These are phyloP conservation scores for Plasmopara viticola DNA, from an alignment of 352 stramenopile genomes.

Conservation along the genomic window DNA sequence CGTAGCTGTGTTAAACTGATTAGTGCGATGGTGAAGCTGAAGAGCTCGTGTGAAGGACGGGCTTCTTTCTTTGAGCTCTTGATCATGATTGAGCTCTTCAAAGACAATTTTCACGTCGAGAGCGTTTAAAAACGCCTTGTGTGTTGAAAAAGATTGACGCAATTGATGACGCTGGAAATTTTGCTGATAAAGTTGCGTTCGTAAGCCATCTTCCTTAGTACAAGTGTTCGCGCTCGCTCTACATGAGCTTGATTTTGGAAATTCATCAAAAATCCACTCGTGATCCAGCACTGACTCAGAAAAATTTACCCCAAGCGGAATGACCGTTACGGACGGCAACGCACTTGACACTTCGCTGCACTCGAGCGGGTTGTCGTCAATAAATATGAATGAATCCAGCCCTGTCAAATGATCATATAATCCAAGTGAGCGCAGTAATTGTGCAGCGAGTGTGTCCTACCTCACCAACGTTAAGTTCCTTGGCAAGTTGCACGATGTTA, in stretches of 20 bases:
- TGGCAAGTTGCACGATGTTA: conserved; percentile 46
- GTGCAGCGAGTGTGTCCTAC: neutral
- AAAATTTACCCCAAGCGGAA: conserved; percentile 41
- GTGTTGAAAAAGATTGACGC: conserved; percentile 23
- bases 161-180: conserved; percentile 38
- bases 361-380: conserved; percentile 69
- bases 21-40: conserved; percentile 67
- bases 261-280: conserved; percentile 51
- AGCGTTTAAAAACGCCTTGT: conserved; percentile 59
- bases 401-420: conserved; percentile 12
- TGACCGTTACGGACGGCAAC: conserved; percentile 43
- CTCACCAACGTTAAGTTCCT: conserved; percentile 47
- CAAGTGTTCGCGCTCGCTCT: conserved; percentile 2
- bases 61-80: conserved; percentile 14
- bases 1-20: conserved; percentile 65
- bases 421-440: neutral
- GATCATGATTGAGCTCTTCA: conserved; percentile 28
- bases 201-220: conserved; percentile 39
- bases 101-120: conserved; percentile 64
- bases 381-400: conserved; percentile 61
- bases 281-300: conserved; percentile 25
- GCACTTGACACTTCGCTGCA: conserved; percentile 49
- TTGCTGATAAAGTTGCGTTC: conserved; percentile 57
- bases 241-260: conserved; percentile 1
- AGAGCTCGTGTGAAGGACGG: conserved; percentile 36